Evolutionary conservation across 805 yeast genomes (phyloP), one percentile per base, ranked within the genome.

Genomic region (Ogataea henricii): DNA sequence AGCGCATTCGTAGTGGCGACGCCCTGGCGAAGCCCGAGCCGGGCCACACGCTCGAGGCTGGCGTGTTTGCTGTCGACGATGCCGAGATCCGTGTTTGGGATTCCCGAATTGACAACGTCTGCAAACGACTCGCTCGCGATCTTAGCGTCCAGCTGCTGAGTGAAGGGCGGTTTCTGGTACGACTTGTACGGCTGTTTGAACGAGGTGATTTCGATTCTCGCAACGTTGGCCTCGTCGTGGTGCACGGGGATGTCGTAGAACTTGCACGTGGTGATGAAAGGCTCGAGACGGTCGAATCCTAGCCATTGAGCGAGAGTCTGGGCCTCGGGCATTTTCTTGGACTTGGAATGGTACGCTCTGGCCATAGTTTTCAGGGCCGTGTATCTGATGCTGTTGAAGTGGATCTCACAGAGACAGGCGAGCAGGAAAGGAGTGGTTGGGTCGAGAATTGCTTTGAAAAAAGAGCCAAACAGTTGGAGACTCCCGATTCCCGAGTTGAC

Each of bases 311-410:
- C 63, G 13, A 91, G 64, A 8, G 76, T 63, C 1, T 60, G 57
- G 0, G 80, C 73, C 3, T 53, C 51, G 5, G 82, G 72, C 51
- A 84, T 79, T 1, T 89, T 85, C 56, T 81, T 85, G 2, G 89
- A 83, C 48, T 81, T 84, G 2, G 83, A 75, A 59, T 91, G 96
- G 48, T 81, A 76, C 0, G 90, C 70, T 48, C 79, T 71, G 3
- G 86, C 69, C 70, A 94, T 71, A 0, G 89, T 70, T 56, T 79
- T 81, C 47, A 92, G 62, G 0, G 92, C 90, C 57, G 81, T 81
- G 54, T 86, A 82, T 38, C 97, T 67, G 3, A 90, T 72, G 48
- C 89, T 92, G 57, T 86, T 87, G 60, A 89, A 81, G 56, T 87
- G 90, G 2, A 83, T 81, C 62, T 94, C 96, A 16, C 88, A 66